phyloP scores from a whole-genome alignment of 2,329 filamentous ascomycete genomes.

The Fusarium aywerte region DNA sequence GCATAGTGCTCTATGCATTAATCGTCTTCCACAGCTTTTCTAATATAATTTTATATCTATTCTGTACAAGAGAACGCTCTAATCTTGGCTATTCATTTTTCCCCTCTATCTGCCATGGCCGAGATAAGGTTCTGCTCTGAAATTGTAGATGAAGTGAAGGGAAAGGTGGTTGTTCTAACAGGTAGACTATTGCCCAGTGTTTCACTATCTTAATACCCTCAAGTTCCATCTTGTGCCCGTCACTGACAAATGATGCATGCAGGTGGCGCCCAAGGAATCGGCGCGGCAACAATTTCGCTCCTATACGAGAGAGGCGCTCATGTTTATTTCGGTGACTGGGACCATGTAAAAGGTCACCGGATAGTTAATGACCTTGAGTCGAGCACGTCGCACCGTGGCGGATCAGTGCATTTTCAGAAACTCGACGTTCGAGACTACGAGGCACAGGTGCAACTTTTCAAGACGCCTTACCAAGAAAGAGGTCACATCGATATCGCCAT shows the following conservation, averaged over 20 bases:
- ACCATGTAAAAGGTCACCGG: neutral
- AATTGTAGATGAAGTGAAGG: neutral
- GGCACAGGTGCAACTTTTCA: neutral
- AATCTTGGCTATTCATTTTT: no score
- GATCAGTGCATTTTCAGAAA: neutral
- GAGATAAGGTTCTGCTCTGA: neutral
- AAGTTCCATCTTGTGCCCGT: rapidly evolving
- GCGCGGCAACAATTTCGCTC: neutral
- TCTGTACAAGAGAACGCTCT: neutral
- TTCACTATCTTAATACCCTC: no score
- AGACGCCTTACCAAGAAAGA: neutral
- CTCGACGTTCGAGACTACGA: slow-evolving; percentile 8
- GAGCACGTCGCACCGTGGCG: neutral
- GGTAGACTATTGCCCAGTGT: neutral
- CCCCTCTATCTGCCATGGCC: neutral
- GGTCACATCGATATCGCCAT: neutral
- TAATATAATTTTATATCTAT: rapidly evolving
- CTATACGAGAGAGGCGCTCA: neutral
- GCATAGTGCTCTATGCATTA: no score
- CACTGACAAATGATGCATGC: rapidly evolving
- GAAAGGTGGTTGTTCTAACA: neutral
- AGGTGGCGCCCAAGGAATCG: slow-evolving; percentile 6
- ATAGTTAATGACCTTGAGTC: neutral
- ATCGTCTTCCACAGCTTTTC: no score
- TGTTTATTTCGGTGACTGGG: neutral